phyloP scores from a whole-genome alignment of 805 yeast genomes.

The Komagataella populi region DNA sequence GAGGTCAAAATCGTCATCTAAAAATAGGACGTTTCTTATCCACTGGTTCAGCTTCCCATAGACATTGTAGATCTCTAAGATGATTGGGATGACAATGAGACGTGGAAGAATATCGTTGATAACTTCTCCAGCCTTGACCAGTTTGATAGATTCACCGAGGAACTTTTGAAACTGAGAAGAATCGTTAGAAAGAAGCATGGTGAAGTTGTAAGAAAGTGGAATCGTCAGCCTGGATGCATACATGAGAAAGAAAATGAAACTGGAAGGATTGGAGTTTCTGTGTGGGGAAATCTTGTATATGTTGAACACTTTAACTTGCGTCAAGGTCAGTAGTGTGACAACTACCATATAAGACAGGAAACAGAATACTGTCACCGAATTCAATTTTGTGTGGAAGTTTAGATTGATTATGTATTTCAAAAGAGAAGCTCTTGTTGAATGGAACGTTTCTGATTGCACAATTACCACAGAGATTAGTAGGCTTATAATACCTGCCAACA shows the following conservation, averaged over 20 bases:
- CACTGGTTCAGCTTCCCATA: conserved; percentile 42
- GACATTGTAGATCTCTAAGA: conserved; percentile 31
- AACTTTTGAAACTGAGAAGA: conserved; percentile 52
- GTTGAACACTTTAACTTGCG: conserved; percentile 58
- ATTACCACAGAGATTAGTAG: conserved; percentile 34
- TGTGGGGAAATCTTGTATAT: conserved; percentile 60
- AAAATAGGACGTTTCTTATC: conserved; percentile 13
- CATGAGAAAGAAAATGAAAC: conserved; percentile 64
- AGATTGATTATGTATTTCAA: conserved; percentile 30
- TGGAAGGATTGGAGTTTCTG: conserved; percentile 58
- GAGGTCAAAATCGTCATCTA: conserved; percentile 18
- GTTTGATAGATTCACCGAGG: conserved; percentile 61
- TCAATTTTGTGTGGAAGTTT: conserved; percentile 5
- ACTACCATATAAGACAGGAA: conserved; percentile 49
- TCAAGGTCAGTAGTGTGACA: conserved; percentile 51
- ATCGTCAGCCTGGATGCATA: conserved; percentile 73
- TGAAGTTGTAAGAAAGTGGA: conserved; percentile 69
- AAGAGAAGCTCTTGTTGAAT: conserved; percentile 52
- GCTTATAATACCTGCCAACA: conserved; percentile 28
- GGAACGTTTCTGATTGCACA: conserved; percentile 64
- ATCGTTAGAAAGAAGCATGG: conserved; percentile 40
- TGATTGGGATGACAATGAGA: conserved; percentile 54
- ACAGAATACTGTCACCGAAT: conserved; percentile 11
- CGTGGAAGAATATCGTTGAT: conserved; percentile 70
- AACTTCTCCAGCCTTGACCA: conserved; percentile 60